Evolutionary conservation across 2,329 filamentous ascomycete genomes (phyloP).

Genomic region (Fusarium chuoi): DNA sequence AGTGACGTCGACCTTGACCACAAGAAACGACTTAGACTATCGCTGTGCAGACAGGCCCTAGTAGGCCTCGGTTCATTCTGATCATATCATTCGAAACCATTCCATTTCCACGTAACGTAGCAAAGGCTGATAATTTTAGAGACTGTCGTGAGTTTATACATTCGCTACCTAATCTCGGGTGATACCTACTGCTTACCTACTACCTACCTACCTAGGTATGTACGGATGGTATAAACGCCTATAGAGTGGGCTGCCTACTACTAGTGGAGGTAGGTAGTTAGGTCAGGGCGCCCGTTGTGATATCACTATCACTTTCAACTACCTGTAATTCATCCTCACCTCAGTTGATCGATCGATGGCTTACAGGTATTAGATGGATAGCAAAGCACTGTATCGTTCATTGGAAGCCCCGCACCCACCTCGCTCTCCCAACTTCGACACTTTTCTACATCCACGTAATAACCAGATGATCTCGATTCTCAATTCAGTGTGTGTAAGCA

Average conservation of each 20-base stretch:
- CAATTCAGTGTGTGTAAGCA: background rate
- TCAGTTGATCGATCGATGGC: background rate
- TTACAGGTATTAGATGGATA: background rate
- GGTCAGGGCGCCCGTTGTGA: too few relatives aligned
- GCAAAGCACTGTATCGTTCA: background rate
- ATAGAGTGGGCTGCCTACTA: background rate
- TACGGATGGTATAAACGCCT: background rate
- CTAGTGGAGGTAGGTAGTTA: too few relatives aligned
- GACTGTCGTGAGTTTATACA: background rate
- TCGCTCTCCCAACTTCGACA: background rate
- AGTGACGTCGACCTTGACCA: constrained; percentile 40
- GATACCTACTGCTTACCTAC: too few relatives aligned
- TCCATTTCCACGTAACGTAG: background rate
- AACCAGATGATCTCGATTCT: background rate
- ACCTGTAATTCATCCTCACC: background rate
- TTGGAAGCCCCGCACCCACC: background rate
- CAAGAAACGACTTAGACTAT: background rate
- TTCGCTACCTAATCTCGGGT: background rate
- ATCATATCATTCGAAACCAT: background rate
- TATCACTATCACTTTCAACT: background rate
- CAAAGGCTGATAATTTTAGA: background rate
- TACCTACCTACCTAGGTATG: too few relatives aligned
- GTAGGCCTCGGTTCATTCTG: constrained; percentile 1
- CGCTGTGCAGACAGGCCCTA: background rate
- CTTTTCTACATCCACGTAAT: background rate